Evolutionary conservation across 2,329 filamentous ascomycete species (phyloP), one percentile per base, ranked within the genome.

Genomic region (Dothidotthia symphoricarpi): DNA sequence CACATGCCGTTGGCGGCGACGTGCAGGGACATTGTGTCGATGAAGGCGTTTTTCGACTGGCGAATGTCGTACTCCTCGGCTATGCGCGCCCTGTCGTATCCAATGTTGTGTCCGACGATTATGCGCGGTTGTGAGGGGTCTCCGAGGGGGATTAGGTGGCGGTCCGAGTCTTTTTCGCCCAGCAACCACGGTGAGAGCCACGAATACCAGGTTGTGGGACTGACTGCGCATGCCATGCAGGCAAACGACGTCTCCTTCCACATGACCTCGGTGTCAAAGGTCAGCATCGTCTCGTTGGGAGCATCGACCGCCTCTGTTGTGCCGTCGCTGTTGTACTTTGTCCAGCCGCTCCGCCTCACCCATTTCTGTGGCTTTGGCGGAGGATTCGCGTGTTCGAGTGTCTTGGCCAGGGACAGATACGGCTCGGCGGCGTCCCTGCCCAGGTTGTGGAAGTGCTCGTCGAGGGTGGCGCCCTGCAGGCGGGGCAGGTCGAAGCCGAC

Each of bases 1-100:
- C 93, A 98, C 93, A 98, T 98, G 46, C 93, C 93, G 62, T 98
- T 98, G 16, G 95, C 91, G 2, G 94, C 94, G 6, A 95, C 91
- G 63, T 98, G 93, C 14, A 98, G 73, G 2, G 91, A 97, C 93
- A 98, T 98, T 19, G 93, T 98, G 64, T 98, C 93, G 34, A 98
- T 69, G 62, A 95, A 98, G 28, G 81, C 85, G 53, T 89, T 97
- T 26, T 82, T 80, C 1, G 88, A 85, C 64, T 96, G 91, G 37
- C 80, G 74, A 27, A 97, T 68, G 56, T 83, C 78, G 63, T 98
- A 98, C 64, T 98, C 93, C 63, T 98, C 93, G 14, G 83, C 69
- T 37, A 96, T 80, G 24, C 94, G 79, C 12, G 91, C 91, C 16
- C 93, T 79, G 62, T 98, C 93, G 63, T 94, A 98, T 14, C 93